Conservation (phyloP, 192 early-diverging fungal genomes). For the Backusella sp. region DNA sequence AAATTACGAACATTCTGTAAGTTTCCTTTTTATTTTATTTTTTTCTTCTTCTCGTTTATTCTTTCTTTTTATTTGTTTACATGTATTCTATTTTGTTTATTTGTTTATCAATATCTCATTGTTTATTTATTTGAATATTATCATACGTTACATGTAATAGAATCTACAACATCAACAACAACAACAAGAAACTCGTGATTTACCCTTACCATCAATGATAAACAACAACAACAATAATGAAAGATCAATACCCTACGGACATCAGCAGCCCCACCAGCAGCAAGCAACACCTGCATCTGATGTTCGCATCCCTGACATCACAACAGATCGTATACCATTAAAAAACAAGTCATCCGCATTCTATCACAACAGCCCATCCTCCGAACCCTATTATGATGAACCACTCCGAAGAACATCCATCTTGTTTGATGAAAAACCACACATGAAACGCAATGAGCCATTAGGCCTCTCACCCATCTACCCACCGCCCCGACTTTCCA, state of each 20-base stretch:
- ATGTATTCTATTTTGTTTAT: background rate
- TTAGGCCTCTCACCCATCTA: background rate
- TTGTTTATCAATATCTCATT: background rate
- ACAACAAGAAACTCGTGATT: conserved; percentile 2
- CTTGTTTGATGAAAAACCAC: conserved; percentile 9
- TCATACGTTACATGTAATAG: background rate
- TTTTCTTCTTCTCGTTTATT: background rate
- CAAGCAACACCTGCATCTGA: conserved; percentile 10
- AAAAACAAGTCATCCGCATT: background rate
- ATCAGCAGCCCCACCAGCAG: background rate
- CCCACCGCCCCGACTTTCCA: background rate
- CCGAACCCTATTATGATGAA: background rate
- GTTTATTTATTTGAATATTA: conserved; percentile 4
- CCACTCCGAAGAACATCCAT: conserved; percentile 21
- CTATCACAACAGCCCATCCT: conserved; percentile 2
- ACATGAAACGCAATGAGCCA: background rate
- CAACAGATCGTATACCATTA: conserved; percentile 5
- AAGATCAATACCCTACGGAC: background rate
- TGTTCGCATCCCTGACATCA: conserved; percentile 33
- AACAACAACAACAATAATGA: background rate
- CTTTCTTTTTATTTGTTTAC: background rate
- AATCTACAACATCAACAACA: background rate
- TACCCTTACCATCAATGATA: conserved; percentile 2
- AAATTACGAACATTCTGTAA: conserved; percentile 5
- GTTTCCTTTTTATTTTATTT: background rate